Evolutionary conservation across 495 filamentous ascomycete genomes (phyloP), one percentile per base, ranked within the genome.

Genomic region (Neurospora sp.): DNA sequence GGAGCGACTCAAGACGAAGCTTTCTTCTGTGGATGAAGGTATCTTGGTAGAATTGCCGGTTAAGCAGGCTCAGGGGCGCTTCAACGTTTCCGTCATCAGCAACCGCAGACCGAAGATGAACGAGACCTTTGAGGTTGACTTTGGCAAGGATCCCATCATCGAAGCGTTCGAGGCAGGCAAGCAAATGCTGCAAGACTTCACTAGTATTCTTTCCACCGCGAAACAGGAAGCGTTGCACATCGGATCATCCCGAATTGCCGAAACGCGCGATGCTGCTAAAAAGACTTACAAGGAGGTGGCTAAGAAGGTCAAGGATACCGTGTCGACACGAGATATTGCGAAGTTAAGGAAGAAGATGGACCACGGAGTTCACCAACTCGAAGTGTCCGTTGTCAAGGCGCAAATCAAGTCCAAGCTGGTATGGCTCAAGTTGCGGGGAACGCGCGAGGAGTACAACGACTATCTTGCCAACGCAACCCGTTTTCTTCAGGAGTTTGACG

Each of bases 351-450:
- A 80, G 37, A 69, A 79, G 12, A 27, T 83, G n/a, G 76, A 79
- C 3, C 79, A 81, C 10, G 77, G 82, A 39, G 73, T 78, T 31
- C 71, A 79, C 41, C 35, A 66, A 37, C 54, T 66, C 27, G 54
- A 66, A 18, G 54, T 83, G 38, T 76, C 78, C 4, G 46, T 86
- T 39, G 78, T 85, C 69, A 80, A 80, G 31, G 83, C 83, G 35
- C 85, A 84, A 70, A 76, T 86, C 14, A 71, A 75, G 20, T 85
- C 85, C 40, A 84, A 79, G 76, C 81, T 86, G n/a, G 83, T 79
- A 79, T 86, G 85, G 85, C 77, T 86, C 40, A 81, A 78, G 74
- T 5, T 83, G 46, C 82, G 77, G 70, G 84, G 84, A 2, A 83
- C 80, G 75, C 74, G 69, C n/a, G 76, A 83, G 4, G 84, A 85